Base-by-base conservation (phyloP, 169 alveolate species). In the Toxoplasma gondii region DNA sequence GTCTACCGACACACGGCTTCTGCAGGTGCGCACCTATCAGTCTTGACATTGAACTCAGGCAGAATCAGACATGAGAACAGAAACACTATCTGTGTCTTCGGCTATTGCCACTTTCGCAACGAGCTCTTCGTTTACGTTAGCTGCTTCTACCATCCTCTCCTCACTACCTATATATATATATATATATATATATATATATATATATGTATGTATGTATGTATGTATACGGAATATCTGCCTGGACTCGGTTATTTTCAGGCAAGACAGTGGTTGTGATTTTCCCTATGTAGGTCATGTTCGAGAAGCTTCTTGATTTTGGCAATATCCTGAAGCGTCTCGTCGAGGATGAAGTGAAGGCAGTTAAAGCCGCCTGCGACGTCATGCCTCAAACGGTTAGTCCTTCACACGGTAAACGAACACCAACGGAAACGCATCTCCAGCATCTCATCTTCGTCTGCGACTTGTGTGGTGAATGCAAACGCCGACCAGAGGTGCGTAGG, bases 281-380 rank as follows among this genome's bases (percentile, higher is more conserved):
- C 74, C 67, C 90, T 82, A 29, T 49, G 4, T 67, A 82, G 58
- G 90, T 82, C 41, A 38, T 44, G 64, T 43, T 82, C 29, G 90
- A 82, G 64, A 82, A 82, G 39, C 90, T 82, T 38, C 1, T 82
- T 0, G 90, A 82, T 43, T 82, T 82, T 67, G 67, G 64, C 17
- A 22, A 39, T 41, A 43, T 22, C 2, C 41, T 82, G 2, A 22
- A 44, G 90, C 39, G 90, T 31, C 67, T 82, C 24, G 90, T 82
- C 34, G 90, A 82, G 19, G 90, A 82, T 1, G 90, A 82, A 31
- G 34, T 43, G 38, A 39, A 82, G 41, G 29, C 90, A 12, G 17
- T 74, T 16, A 27, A 74, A 36, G 24, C 38, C 39, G 44, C 44
- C 84, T 74, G 84, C 43, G 39, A 9, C 84, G 10, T n/a, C 39